Conservation (phyloP, 2,329 filamentous ascomycete genomes). For the Colletotrichum somersetense region DNA sequence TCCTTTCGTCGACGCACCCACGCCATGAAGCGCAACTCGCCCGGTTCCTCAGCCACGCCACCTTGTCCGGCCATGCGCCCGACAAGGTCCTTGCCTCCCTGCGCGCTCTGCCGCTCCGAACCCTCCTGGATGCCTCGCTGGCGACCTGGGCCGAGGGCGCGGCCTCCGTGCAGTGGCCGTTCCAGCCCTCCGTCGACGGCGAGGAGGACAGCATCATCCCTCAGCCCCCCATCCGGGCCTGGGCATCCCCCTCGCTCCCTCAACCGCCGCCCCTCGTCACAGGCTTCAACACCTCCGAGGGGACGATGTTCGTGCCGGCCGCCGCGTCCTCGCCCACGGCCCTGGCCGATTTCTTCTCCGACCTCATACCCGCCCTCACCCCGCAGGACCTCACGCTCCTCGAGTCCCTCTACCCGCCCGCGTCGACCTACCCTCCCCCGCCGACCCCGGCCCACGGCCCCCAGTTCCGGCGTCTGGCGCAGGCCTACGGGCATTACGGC, state of each 20-base stretch:
- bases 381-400: constrained; percentile 66
- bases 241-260: constrained; percentile 65
- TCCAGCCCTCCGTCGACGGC: constrained; percentile 76
- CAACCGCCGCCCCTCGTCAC: constrained; percentile 71
- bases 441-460: constrained; percentile 54
- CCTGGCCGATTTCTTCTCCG: constrained; percentile 67
- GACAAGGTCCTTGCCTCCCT: constrained; percentile 65
- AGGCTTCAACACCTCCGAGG: constrained; percentile 79
- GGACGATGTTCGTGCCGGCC: constrained; percentile 71
- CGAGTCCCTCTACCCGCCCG: constrained; percentile 69
- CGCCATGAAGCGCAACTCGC: constrained; percentile 68
- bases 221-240: constrained; percentile 69
- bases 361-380: constrained; percentile 70
- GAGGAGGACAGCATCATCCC: constrained; percentile 62
- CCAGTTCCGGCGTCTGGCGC: constrained; percentile 70
- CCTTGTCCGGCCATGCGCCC: constrained; percentile 62
- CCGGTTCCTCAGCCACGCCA: constrained; percentile 65
- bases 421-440: constrained; percentile 44
- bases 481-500: constrained; percentile 73
- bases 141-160: constrained; percentile 59
- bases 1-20: constrained; percentile 66
- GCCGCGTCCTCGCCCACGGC: constrained; percentile 56
- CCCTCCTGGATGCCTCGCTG: constrained; percentile 57
- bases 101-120: constrained; percentile 55
- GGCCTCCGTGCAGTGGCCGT: constrained; percentile 68